Conservation (phyloP, 768 basidiomycete genomes). For the Dacryopinax primogenitus region DNA sequence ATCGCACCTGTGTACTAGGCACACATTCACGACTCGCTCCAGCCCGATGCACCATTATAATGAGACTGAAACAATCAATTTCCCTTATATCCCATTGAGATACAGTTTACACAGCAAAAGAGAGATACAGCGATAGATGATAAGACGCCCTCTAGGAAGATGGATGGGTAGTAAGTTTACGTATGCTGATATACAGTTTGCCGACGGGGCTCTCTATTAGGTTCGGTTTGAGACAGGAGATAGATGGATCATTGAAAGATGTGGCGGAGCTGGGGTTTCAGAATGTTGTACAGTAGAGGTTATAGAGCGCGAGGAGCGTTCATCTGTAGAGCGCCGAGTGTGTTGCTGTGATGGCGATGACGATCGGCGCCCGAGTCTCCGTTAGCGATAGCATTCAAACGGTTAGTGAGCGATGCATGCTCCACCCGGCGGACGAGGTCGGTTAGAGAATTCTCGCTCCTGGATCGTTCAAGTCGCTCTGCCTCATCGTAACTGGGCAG, state of each 20-base stretch:
- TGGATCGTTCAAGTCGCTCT: slow-evolving; percentile 17
- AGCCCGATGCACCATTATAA: neutral
- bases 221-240: slow-evolving; percentile 8
- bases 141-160: neutral
- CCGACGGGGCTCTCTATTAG: neutral
- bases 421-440: neutral
- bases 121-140: neutral
- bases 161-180: neutral
- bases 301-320: neutral
- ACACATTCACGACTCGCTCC: neutral
- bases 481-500: slow-evolving; percentile 82
- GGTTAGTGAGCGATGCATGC: neutral
- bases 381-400: neutral
- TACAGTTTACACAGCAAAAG: neutral
- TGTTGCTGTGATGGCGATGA: neutral
- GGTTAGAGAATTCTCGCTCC: neutral
- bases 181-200: slow-evolving; percentile 8
- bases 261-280: slow-evolving; percentile 9
- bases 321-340: neutral
- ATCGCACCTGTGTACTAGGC: neutral
- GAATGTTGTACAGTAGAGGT: neutral
- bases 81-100: slow-evolving; percentile 4
- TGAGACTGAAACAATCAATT: neutral
- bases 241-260: slow-evolving; percentile 12
- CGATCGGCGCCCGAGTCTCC: neutral